Conservation (phyloP, 2,329 filamentous ascomycete genomes). For the Pestalotiopsis sp. region DNA sequence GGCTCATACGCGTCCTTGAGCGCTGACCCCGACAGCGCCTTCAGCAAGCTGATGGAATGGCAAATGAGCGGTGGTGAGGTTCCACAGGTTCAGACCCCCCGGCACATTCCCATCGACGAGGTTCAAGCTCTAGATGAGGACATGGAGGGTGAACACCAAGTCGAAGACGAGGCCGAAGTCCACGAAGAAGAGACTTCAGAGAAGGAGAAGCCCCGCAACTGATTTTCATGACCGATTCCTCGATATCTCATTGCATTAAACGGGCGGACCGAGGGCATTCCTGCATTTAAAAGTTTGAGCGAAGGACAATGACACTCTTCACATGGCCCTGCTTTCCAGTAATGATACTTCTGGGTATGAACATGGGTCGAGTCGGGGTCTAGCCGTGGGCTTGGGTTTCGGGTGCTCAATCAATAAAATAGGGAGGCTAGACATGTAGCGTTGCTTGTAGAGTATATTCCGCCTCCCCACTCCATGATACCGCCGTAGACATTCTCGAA, state of each 20-base stretch:
- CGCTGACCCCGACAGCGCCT: constrained; percentile 75
- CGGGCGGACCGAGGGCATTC: not conserved
- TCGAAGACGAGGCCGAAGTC: constrained; percentile 31
- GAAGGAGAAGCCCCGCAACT: constrained; percentile 22
- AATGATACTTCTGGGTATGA: not conserved
- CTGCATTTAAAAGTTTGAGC: constrained; percentile 2
- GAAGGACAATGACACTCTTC: not conserved
- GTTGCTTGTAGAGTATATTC: constrained; percentile 22
- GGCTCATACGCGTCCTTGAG: constrained; percentile 82
- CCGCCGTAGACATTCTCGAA: constrained; percentile 12
- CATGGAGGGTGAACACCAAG: constrained; percentile 43
- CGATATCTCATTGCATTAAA: constrained; percentile 20
- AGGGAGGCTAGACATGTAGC: not conserved
- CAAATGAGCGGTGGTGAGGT: constrained; percentile 87
- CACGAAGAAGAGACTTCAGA: constrained; percentile 20
- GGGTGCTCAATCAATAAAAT: not conserved
- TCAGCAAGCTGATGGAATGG: constrained; percentile 98
- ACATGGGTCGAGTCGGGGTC: not conserved
- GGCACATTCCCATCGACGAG: constrained; percentile 49
- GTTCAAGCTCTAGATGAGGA: constrained; percentile 56
- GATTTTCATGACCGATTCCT: constrained; percentile 5
- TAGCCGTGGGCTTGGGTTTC: not conserved
- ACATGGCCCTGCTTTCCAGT: not conserved
- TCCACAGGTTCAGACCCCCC: constrained; percentile 39
- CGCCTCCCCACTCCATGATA: constrained; percentile 26